Percentiles rank a stretch among this genome's conserved stretches.
Conservation (phyloP, 176 grass and related monocot species). For the Tillandsia fasciculata region DNA sequence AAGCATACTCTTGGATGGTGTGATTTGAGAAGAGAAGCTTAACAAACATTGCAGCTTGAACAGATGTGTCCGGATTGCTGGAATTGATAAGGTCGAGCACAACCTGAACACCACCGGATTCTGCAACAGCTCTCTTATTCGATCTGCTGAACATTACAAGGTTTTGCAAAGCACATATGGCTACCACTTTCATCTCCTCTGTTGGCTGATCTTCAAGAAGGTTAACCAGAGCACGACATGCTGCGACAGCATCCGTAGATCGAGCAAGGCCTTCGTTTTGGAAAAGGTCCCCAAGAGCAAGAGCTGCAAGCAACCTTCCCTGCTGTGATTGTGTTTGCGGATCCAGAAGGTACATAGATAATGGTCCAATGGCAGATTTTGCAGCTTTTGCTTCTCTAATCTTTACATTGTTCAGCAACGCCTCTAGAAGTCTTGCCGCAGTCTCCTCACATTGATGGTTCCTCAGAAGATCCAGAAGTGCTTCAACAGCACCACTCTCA, state of each 20-base stretch:
- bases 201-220: constrained; percentile 99
- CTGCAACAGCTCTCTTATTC: constrained; percentile 99
- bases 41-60: constrained; percentile 98
- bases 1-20: constrained; percentile 98
- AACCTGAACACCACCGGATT: constrained; percentile 97
- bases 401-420: constrained; percentile 93
- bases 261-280: constrained; percentile 95
- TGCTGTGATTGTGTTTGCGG: constrained; percentile 98
- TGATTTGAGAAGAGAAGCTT: constrained; percentile 97
- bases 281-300: constrained; percentile 97
- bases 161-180: constrained; percentile 96
- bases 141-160: constrained; percentile 93
- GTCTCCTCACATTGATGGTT: constrained; percentile 98
- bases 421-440: constrained; percentile 93
- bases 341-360: constrained; percentile 99
- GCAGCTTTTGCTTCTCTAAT: constrained; percentile 95
- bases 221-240: constrained; percentile 94
- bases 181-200: constrained; percentile 99
- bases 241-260: constrained; percentile 83
- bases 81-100: constrained; percentile 95
- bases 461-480: constrained; percentile 72
- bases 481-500: constrained; percentile 95
- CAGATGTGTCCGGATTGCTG: constrained; percentile 97
- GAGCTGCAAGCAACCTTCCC: constrained; percentile 91
- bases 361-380: constrained; percentile 93